Evolutionary conservation across 2,329 filamentous ascomycete genomes (phyloP), one percentile per base, ranked within the genome.

Genomic region (Talaromyces sp.): DNA sequence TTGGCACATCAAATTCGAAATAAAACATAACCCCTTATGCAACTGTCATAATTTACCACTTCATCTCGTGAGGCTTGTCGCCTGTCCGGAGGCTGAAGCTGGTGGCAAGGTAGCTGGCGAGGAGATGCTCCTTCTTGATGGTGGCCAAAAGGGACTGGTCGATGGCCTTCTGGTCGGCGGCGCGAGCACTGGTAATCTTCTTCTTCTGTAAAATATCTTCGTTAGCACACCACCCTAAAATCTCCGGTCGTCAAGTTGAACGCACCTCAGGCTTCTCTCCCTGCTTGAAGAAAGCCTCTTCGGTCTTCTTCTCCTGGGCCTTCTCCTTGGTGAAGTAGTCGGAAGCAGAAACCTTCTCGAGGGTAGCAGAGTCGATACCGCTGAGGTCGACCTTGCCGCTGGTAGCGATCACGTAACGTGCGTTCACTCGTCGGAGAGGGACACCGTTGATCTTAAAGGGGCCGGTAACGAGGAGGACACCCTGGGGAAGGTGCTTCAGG

Each of bases 361-460:
- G 77, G 67, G 83, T 82, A 75, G 80, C 78, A 72, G 80, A 77
- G 84, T 98, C 94, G 76, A 99, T 84, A 78, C 92, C 92, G 73
- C 86, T 85, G 78, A 99, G 83, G 81, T 83, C 86, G 67, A 82
- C 74, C 68, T 76, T 77, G 70, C 77, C 79, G 75, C 78, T 81
- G 73, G 81, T 83, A 70, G 81, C 80, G 72, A 82, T 83, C 67
- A 83, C 81, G 70, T 82, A 83, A 77, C 81, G 77, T 69, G 80
- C 71, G 74, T 83, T 83, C 68, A 83, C 81, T 82, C 91, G 89
- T 85, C 95, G 91, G 79, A 99, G 90, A 75, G 95, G 95, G 73
- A 99, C 95, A 83, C 95, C 95, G 87, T 99, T 99, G 86, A 99
- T 91, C 91, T 98, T 99, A 91, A 98, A 99, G 81, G 95, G 95